These are phyloP conservation scores for Trichoderma sp. DNA, from an alignment of 2,329 filamentous ascomycete genomes.

Conservation along the genomic window DNA sequence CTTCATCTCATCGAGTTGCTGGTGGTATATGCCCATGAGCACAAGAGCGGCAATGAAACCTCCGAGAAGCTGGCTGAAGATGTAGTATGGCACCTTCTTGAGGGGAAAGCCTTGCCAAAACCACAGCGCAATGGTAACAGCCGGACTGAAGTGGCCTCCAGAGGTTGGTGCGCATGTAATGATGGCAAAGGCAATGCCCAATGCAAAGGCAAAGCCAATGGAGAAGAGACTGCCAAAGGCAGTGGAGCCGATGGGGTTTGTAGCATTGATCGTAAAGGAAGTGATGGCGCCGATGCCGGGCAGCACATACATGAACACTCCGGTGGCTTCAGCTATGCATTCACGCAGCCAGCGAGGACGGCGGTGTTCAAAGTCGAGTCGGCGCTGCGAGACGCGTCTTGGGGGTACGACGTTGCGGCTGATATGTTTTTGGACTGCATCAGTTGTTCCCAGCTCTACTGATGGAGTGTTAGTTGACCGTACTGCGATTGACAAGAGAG, in stretches of 20 bases:
- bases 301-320: slow-evolving; percentile 59
- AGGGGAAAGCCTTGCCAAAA: slow-evolving; percentile 61
- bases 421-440: slow-evolving; percentile 53
- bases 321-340: slow-evolving; percentile 57
- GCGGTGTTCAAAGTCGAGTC: slow-evolving; percentile 54
- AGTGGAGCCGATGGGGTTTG: slow-evolving; percentile 35
- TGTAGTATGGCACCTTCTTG: slow-evolving; percentile 59
- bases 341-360: slow-evolving; percentile 57
- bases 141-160: slow-evolving; percentile 58
- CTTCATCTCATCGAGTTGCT: slow-evolving; percentile 42
- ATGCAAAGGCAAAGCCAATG: slow-evolving; percentile 56
- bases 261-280: slow-evolving; percentile 50
- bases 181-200: slow-evolving; percentile 61
- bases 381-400: slow-evolving; percentile 54
- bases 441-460: slow-evolving; percentile 55
- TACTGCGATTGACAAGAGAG: neutral
- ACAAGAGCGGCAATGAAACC: slow-evolving; percentile 57
- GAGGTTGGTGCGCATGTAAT: slow-evolving; percentile 56
- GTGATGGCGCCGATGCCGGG: slow-evolving; percentile 56
- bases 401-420: slow-evolving; percentile 50
- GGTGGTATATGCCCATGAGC: slow-evolving; percentile 58
- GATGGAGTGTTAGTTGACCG: neutral
- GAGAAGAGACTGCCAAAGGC: slow-evolving; percentile 53
- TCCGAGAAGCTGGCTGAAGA: slow-evolving; percentile 57
- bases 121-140: slow-evolving; percentile 47